Percentiles rank a stretch among this genome's conserved stretches.
Evolutionary conservation across 352 stramenopile genomes (phyloP).

Genomic region (Phytopythium kandeliae): DNA sequence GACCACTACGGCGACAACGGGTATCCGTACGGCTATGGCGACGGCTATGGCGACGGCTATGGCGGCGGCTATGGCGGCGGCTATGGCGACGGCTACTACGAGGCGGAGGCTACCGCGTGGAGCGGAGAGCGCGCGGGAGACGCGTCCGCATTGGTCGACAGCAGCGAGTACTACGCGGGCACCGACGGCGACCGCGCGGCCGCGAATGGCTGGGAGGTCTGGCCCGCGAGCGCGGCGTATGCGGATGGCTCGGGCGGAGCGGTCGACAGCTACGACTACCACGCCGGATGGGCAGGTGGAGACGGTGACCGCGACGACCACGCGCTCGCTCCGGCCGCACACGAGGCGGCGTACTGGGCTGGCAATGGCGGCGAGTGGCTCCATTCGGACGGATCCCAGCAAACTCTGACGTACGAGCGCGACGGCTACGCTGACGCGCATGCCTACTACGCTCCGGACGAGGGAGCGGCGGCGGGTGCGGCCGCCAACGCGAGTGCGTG

Average conservation of each 20-base stretch:
- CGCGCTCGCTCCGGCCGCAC: no score
- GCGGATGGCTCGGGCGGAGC: background rate
- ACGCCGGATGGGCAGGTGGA: background rate
- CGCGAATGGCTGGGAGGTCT: background rate
- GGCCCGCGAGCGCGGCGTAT: constrained; percentile 7
- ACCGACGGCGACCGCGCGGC: no score
- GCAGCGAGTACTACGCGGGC: constrained; percentile 9
- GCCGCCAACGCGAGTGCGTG: background rate
- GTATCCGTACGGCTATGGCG: constrained; percentile 16
- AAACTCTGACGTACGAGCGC: background rate
- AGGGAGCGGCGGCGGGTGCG: background rate
- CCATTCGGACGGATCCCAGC: no score
- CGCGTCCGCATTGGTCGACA: background rate
- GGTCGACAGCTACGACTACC: background rate
- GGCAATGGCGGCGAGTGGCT: no score
- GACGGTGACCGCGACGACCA: background rate
- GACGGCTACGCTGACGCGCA: constrained; percentile 11
- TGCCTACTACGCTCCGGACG: background rate
- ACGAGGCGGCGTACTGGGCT: no score
- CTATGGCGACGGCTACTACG: constrained; percentile 8
- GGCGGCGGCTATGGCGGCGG: no score
- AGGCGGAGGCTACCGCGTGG: background rate
- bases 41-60: no score
- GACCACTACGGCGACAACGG: background rate
- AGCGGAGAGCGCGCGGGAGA: background rate